Evolutionary conservation across 2,329 filamentous ascomycete species (phyloP).

Genomic region (Coniosporium tulheliwenetii): DNA sequence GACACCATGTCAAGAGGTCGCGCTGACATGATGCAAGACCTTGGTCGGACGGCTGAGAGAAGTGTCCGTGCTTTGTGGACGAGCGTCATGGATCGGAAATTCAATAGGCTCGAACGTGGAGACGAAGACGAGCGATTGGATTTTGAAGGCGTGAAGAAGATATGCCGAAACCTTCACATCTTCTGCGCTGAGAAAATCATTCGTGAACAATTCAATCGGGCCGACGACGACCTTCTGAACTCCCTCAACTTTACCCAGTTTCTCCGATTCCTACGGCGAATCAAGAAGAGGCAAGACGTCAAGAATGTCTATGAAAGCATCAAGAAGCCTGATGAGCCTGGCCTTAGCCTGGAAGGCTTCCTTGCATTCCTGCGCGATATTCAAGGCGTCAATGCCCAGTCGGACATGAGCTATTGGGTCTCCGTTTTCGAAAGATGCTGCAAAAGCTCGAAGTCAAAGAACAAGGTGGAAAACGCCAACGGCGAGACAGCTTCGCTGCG

Average conservation of each 20-base stretch:
- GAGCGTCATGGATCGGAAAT: slow-evolving; percentile 61
- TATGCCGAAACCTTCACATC: slow-evolving; percentile 85
- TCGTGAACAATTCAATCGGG: slow-evolving; percentile 55
- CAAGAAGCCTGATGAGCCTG: slow-evolving; percentile 33
- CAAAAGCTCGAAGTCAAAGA: slow-evolving; percentile 35
- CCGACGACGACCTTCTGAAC: slow-evolving; percentile 48
- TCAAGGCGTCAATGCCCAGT: slow-evolving; percentile 63
- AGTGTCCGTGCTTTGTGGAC: slow-evolving; percentile 77
- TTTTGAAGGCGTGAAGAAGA: slow-evolving; percentile 59
- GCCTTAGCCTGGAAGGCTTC: slow-evolving; percentile 60
- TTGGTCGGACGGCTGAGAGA: slow-evolving; percentile 61
- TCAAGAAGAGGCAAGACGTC: slow-evolving; percentile 76
- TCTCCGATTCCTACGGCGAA: slow-evolving; percentile 61
- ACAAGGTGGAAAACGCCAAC: slow-evolving; percentile 13
- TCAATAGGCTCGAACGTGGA: slow-evolving; percentile 33
- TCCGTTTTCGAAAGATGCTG: slow-evolving; percentile 55
- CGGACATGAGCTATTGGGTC: slow-evolving; percentile 52
- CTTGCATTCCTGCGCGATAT: slow-evolving; percentile 54
- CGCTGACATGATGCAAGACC: slow-evolving; percentile 76
- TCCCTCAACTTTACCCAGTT: slow-evolving; percentile 69
- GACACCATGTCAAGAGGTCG: slow-evolving; percentile 74
- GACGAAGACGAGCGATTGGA: slow-evolving; percentile 57
- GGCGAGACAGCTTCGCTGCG: background rate
- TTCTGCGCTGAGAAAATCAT: slow-evolving; percentile 68
- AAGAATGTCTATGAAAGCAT: slow-evolving; percentile 53